Conservation (phyloP, 257 asterid genomes). For the Rubia yunnanensis region DNA sequence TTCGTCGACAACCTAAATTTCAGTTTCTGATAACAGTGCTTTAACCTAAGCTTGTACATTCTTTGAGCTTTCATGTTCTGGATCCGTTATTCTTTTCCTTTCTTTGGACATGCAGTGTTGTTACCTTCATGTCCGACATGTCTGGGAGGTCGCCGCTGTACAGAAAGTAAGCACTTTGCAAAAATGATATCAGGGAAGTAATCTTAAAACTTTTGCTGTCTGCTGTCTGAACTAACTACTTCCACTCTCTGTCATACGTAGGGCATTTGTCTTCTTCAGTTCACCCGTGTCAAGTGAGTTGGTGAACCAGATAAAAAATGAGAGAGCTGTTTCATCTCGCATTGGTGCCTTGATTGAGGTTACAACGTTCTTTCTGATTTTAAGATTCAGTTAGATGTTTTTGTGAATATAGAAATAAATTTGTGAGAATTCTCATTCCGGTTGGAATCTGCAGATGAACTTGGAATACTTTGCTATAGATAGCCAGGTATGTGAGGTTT, state of each 20-base stretch:
- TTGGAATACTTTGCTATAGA: conserved; percentile 93
- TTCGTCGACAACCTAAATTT: neutral
- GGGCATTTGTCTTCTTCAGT: conserved; percentile 97
- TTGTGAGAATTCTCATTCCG: conserved; percentile 24
- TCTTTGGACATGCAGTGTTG: conserved; percentile 59
- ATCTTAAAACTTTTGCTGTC: neutral
- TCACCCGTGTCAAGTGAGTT: conserved; percentile 76
- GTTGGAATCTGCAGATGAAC: conserved; percentile 74
- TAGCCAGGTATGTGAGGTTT: conserved; percentile 63
- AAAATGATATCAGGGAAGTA: neutral
- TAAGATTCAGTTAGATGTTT: conserved; percentile 15
- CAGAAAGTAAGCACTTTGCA: conserved; percentile 64
- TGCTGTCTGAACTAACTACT: neutral
- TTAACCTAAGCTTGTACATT: neutral
- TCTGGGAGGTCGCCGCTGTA: conserved; percentile 84
- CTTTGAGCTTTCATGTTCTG: neutral
- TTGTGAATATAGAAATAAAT: conserved; percentile 10
- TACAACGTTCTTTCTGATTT: conserved; percentile 8
- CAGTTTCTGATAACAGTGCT: neutral
- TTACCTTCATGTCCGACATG: conserved; percentile 88
- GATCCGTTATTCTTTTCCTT: neutral
- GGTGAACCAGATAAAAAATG: conserved; percentile 72
- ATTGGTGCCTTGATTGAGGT: conserved; percentile 98
- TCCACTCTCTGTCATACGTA: conserved; percentile 17
- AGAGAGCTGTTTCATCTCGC: conserved; percentile 77